Base-by-base conservation (phyloP, 345 rosid species). In the Toxicodendron radicans region DNA sequence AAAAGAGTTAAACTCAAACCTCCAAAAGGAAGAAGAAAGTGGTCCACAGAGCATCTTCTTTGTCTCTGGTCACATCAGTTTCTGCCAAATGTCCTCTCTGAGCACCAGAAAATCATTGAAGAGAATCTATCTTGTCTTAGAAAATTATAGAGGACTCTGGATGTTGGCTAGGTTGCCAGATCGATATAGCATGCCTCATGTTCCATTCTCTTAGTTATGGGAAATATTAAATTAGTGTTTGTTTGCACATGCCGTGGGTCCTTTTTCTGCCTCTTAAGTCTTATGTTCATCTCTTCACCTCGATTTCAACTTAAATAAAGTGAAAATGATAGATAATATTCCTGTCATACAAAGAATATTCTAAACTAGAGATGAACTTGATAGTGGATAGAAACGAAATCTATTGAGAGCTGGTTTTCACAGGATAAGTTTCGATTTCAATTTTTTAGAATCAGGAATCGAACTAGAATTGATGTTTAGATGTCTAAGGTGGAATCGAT, bases 221-320 rank as follows among this genome's bases (percentile, higher is more conserved):
- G 30, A 24, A n/a, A 54, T 52, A 48, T 73, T 66, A 71, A 74
- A 83, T 24, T 51, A 71, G 43, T 48, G 51, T 57, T 66, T 63
- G 60, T 70, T 66, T 32, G 64, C 79, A 83, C 77, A 71, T 79
- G 85, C 75, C 17, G 59, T 64, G 73, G 74, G 76, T 60, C 74
- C 64, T 64, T 38, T 2, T n/a, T 20, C n/a, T n/a, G n/a, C n/a
- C n/a, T n/a, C n/a, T n/a, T 43, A 49, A 35, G 58, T 21, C 64
- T 21, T 53, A 0, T 32, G 68, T 58, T 73, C 13, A 6, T 17
- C 66, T 48, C 18, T 49, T 71, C 43, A 18, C 66, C 70, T 38
- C 49, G 21, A 46, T 48, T 21, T 66, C 41, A 48, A 45, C 27
- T 1, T 58, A 21, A 27, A 70, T 58, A 57, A 27, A 12, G 14